Base-by-base conservation (phyloP, 441 rosid species). In the Populus trichocarpa region DNA sequence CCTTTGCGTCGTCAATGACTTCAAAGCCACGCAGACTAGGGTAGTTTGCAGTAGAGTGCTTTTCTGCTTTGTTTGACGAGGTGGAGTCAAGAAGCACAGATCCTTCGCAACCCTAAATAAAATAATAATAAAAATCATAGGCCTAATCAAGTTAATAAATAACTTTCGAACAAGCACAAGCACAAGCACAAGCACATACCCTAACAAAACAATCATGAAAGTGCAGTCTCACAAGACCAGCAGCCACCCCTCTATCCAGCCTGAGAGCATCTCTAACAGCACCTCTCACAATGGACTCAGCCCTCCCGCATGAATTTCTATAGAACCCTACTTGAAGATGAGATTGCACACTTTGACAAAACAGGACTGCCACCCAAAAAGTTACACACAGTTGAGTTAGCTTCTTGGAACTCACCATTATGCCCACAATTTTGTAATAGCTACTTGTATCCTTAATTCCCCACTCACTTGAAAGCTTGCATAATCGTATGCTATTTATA, bases 171-270 rank as follows among this genome's bases (percentile, higher is more conserved):
- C 6, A 50, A n/a, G n/a, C n/a, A 25, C 25, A 25, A 25, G 1
- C 25, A 50, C 7, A 50, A 50, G 8, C n/a, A 50, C n/a, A 50
- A 50, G 59, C n/a, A 16, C 86, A 83, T 75, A 89, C 92, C 81
- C 90, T 81, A 61, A 85, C 87, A 74, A 90, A 88, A 72, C 91
- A 88, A 71, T 90, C 93, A 33, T 86, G 93, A 74, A 90, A 88
- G 78, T 88, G 90, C 89, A 90, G 75, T 79, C 90, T 80, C 35
- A 88, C 61, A 6, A 90, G 88, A 16, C 86, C 91, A 12, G 90
- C 86, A 67, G 87, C 88, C 1, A 85, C 73, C 28, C 90, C 91
- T 38, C 2, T 79, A 61, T 88, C 84, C 57, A 22, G 78, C 0
- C 3, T 0, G 38, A 86, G 32, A 32, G 71, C 88, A 69, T 81